A percentile compares a stretch with the other conserved stretches of the same genome.
Conservation (phyloP, 148 eudicot species). For the Limonium bicolor region DNA sequence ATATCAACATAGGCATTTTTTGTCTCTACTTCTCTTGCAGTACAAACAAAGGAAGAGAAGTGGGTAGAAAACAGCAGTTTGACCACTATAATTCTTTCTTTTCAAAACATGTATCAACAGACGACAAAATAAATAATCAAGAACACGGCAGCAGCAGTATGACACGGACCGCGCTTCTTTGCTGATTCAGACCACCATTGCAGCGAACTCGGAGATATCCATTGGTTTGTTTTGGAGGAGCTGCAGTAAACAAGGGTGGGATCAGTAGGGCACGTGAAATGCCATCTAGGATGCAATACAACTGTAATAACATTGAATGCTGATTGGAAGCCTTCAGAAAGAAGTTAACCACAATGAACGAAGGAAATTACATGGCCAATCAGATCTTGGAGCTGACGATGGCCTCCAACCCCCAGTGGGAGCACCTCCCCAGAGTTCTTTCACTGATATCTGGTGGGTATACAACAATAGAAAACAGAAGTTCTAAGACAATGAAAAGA, state of each 20-base stretch:
- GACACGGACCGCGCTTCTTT: constrained; percentile 73
- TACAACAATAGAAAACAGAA: not conserved
- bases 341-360: not conserved
- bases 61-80: no score
- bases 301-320: no score
- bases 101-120: no score
- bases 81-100: no score
- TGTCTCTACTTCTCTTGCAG: no score
- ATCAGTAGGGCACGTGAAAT: not conserved
- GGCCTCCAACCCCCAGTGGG: constrained; percentile 82
- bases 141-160: not conserved
- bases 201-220: constrained; percentile 91
- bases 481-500: no score
- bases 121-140: no score
- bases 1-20: no score
- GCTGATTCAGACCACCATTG: constrained; percentile 95
- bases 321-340: not conserved
- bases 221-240: constrained; percentile 63
- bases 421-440: constrained; percentile 68
- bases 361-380: constrained; percentile 57
- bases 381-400: constrained; percentile 80
- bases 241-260: constrained; percentile 25
- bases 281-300: no score
- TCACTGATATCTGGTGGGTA: constrained; percentile 30
- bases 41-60: no score